phyloP scores from a whole-genome alignment of 352 stramenopile genomes.

The Globisporangium perplexum region DNA sequence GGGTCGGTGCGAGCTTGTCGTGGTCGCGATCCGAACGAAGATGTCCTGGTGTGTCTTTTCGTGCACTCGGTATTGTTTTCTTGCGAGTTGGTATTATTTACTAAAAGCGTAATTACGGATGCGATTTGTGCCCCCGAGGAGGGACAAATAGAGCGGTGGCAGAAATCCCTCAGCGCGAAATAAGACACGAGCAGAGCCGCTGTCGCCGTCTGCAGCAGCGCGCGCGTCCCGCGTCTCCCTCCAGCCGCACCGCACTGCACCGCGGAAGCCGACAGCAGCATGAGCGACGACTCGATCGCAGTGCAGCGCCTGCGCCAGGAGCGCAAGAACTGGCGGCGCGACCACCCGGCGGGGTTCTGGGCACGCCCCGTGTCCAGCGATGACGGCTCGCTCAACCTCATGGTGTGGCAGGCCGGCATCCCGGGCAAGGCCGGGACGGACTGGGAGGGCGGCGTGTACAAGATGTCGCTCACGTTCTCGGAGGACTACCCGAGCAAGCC shows the following conservation, averaged over 20 bases:
- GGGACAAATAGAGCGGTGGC: neutral
- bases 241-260: too few relatives aligned
- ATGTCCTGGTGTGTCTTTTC: too few relatives aligned
- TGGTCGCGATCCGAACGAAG: neutral
- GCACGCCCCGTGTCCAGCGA: constrained; percentile 89
- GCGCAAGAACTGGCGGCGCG: constrained; percentile 92
- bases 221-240: too few relatives aligned
- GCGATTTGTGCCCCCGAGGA: too few relatives aligned
- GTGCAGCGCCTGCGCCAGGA: constrained; percentile 89
- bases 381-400: constrained; percentile 96
- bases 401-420: constrained; percentile 96
- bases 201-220: too few relatives aligned
- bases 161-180: neutral
- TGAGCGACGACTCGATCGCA: constrained; percentile 88
- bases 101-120: neutral
- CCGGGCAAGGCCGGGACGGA: constrained; percentile 94
- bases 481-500: constrained; percentile 98
- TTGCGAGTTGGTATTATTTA: too few relatives aligned
- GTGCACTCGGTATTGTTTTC: too few relatives aligned
- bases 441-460: constrained; percentile 97
- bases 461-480: constrained; percentile 95
- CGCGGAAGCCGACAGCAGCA: constrained; percentile 13
- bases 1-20: neutral
- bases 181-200: too few relatives aligned
- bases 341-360: constrained; percentile 97